A percentile compares a stretch with the other conserved stretches of the same genome.
Conservation (phyloP, 352 stramenopile genomes). For the Stramenopiles sp. region DNA sequence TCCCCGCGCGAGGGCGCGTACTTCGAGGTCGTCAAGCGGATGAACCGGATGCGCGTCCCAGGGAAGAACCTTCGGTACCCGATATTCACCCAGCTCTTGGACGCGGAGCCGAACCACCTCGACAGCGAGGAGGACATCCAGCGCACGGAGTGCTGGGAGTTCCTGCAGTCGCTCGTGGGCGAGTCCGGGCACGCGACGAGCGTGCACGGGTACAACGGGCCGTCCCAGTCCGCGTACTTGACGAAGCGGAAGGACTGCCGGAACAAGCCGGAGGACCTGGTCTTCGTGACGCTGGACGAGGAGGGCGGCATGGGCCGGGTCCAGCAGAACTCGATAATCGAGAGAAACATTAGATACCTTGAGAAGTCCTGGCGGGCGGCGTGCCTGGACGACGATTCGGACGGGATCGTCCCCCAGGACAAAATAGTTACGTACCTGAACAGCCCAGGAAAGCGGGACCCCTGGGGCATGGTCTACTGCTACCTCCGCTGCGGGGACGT, state of each 20-base stretch:
- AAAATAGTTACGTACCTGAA: no score
- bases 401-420: not conserved
- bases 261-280: no score
- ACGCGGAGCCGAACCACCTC: no score
- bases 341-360: not conserved
- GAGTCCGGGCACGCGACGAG: not conserved
- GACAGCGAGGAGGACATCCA: not conserved
- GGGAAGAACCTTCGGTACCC: no score
- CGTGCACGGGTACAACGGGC: not conserved
- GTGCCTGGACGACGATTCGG: not conserved
- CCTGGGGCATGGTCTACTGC: not conserved
- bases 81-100: no score
- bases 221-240: not conserved
- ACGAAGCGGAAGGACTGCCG: no score
- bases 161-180: not conserved
- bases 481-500: not conserved
- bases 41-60: no score
- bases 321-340: not conserved
- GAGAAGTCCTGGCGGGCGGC: not conserved
- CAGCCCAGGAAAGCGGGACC: not conserved
- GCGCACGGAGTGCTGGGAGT: not conserved
- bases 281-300: no score
- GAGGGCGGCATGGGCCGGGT: not conserved
- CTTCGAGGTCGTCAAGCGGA: no score
- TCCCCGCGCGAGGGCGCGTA: no score